Evolutionary conservation across 208 protist species (phyloP).

Genomic region (Leishmania mexicana): DNA sequence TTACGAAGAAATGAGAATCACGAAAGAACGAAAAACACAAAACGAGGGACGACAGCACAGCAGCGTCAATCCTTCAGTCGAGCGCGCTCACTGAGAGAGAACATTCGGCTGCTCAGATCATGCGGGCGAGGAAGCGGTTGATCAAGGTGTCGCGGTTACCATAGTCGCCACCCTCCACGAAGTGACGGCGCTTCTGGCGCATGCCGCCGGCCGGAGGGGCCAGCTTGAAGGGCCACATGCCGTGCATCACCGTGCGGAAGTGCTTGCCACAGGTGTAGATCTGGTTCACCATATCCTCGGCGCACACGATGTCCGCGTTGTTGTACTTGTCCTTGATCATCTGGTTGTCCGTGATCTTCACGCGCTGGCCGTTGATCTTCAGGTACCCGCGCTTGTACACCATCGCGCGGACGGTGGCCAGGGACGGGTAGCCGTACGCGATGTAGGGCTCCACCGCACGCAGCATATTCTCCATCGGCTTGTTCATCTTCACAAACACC

Average conservation of each 20-base stretch:
- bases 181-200: constrained; percentile 96
- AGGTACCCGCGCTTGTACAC: constrained; percentile 99
- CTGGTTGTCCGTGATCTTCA: constrained; percentile 96
- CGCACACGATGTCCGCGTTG: constrained; percentile 95
- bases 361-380: constrained; percentile 97
- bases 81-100: background rate
- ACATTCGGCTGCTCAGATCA: constrained; percentile 91
- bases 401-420: constrained; percentile 97
- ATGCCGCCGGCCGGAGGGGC: constrained; percentile 96
- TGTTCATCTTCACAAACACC: constrained; percentile 99
- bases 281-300: constrained; percentile 99
- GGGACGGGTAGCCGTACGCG: constrained; percentile 98
- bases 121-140: constrained; percentile 97
- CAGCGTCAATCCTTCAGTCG: background rate
- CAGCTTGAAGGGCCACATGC: constrained; percentile 99
- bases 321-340: constrained; percentile 97
- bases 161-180: constrained; percentile 99
- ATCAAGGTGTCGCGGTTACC: constrained; percentile 99
- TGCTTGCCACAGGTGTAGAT: constrained; percentile 98
- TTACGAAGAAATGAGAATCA: background rate
- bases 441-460: constrained; percentile 99
- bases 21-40: background rate
- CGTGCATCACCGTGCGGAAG: constrained; percentile 98
- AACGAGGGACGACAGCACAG: background rate
- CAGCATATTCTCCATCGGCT: constrained; percentile 99